Base-by-base conservation (phyloP, 176 grass and related monocot genomes). In the Zoysia japonica region DNA sequence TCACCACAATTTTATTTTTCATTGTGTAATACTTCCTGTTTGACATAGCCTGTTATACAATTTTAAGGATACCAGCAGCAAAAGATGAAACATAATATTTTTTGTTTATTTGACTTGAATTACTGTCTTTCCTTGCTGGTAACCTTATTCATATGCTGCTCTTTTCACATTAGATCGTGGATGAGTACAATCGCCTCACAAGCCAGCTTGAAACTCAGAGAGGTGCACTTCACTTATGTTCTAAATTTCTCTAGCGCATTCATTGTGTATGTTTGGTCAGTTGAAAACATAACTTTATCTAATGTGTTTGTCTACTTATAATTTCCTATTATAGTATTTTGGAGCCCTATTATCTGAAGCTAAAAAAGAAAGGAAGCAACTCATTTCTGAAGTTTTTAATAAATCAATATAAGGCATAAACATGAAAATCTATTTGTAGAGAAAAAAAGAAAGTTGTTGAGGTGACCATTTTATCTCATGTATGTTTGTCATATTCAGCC, bases 121-220 rank as follows among this genome's bases (percentile, higher is more conserved):
- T 44, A 62, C 47, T 47, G 14, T 70, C 55, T 42, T 47, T 62
- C 49, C 37, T 72, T 65, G 3, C 80, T 72, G 17, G 41, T 78
- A 71, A 77, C 9, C 77, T 67, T 76, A 69, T 64, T 87, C 10
- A 38, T 52, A 77, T 67, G 47, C 43, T 1, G 2, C 67, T 35
- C 66, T 70, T 28, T 53, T 67, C 37, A 78, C 59, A 87, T 85
- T 74, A 98, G 96, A 91, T 98, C 28, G 88, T 94, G 69, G 96
- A 98, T 59, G 96, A 98, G 73, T 95, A 98, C 75, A 94, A 95
- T 71, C 71, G 77, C 37, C 92, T 95, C 80, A 86, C 88, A 76
- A 89, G 90, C 57, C 90, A 98, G 69, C 92, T 98, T 4, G 88
- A 95, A 90, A 95, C 84, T 83, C 90, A 83, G 84, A 85, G 85